A percentile compares a stretch with the other conserved stretches of the same genome.
Evolutionary conservation across 495 filamentous ascomycete species (phyloP).

Genomic region (Apodospora peruviana): DNA sequence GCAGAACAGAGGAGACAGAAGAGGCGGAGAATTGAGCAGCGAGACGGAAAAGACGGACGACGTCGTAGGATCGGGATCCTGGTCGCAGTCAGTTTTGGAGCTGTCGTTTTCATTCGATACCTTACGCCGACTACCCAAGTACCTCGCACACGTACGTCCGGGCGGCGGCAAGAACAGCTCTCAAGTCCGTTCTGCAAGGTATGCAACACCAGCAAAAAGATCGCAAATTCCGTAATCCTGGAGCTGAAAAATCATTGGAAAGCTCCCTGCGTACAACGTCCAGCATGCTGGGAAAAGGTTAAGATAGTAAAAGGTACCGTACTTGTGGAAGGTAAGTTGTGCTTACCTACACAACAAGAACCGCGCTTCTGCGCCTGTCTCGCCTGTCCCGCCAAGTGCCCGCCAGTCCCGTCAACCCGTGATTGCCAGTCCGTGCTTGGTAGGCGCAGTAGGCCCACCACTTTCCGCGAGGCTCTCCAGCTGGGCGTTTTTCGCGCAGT

Average conservation of each 20-base stretch:
- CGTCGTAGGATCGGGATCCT: constrained; percentile 7
- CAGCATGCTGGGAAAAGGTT: too few species aligned
- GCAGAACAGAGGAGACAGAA: not conserved
- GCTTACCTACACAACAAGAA: too few species aligned
- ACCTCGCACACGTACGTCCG: not conserved
- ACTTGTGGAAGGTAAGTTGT: not conserved
- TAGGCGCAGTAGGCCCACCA: constrained; percentile 22
- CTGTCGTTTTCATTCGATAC: constrained; percentile 20
- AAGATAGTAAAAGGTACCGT: not conserved
- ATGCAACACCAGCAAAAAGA: too few species aligned
- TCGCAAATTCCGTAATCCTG: too few species aligned
- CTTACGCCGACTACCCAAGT: not conserved
- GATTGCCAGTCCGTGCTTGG: not conserved
- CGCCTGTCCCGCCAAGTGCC: not conserved
- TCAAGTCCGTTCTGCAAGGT: not conserved
- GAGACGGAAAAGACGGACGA: constrained; percentile 8
- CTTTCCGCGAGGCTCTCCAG: constrained; percentile 15
- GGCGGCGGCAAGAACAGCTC: not conserved
- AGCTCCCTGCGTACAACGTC: too few species aligned
- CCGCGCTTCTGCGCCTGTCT: constrained; percentile 14
- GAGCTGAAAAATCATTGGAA: too few species aligned
- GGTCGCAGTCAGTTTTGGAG: not conserved
- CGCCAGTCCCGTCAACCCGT: too few species aligned
- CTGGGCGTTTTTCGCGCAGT: constrained; percentile 8
- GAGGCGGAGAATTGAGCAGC: not conserved